Evolutionary conservation across 140 eudicot species (phyloP), one percentile per base, ranked within the genome.

Genomic region (Senecio squalidus): DNA sequence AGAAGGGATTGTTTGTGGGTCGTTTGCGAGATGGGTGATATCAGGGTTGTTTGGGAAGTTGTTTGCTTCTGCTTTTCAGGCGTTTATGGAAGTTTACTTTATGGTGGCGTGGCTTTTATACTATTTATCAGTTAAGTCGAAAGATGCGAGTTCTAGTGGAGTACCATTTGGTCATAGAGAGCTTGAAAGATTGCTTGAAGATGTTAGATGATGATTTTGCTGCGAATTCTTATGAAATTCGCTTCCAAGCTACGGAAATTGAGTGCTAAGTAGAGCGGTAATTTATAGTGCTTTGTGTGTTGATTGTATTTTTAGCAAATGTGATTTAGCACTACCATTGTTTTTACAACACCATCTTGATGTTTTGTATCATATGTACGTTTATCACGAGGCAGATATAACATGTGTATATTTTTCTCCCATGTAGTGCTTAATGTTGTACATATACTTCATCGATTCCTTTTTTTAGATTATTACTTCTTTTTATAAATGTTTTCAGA

Each of bases 61-160:
- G 55, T 75, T 79, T 62, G 85, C 93, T 48, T 58, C 84, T 56
- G 76, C 80, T 26, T 78, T 84, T 29, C 96, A 88, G 72, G 84
- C 96, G 0, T 67, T 82, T 43, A 77, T 88, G 82, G 99, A 93
- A 81, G 89, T 93, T 38, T 88, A 81, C 58, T 93, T 84, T 57
- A 88, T 82, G 94, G 90, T 93, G 47, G 95, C 83, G 52, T 93
- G 99, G 99, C 76, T 88, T 72, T 6, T 84, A 29, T 88, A 75
- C 67, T 93, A 84, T 79, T 69, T 93, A 28, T 85, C 96, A 0
- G 96, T 84, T 20, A 93, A 78, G 72, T 80, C 83, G 16, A 84
- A 76, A 58, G 94, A 78, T 63, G 96, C 95, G 49, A 58, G 69
- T 82, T 70, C 82, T 45, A 75, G 55, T 44, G 96, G 95, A 54